Evolutionary conservation across 2,329 filamentous ascomycete species (phyloP).

Genomic region (Aspergillus amoenus): DNA sequence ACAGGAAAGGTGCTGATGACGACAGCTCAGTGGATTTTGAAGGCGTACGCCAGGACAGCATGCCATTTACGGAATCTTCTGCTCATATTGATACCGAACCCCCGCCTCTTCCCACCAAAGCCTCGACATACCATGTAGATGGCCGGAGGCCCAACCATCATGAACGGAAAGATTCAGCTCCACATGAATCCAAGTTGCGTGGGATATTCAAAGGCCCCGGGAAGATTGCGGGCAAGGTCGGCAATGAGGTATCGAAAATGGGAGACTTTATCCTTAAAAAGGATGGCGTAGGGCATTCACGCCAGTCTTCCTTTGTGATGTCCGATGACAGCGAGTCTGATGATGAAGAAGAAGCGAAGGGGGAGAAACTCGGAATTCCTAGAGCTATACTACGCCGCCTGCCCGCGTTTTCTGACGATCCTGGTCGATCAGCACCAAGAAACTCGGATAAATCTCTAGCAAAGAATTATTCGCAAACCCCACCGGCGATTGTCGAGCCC

Average conservation of each 20-base stretch:
- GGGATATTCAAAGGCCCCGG: slow-evolving; percentile 73
- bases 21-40: slow-evolving; percentile 21
- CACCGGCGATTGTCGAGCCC: slow-evolving; percentile 55
- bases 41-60: slow-evolving; percentile 15
- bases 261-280: slow-evolving; percentile 61
- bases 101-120: slow-evolving; percentile 28
- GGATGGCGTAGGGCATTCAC: slow-evolving; percentile 48
- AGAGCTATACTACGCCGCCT: slow-evolving; percentile 31
- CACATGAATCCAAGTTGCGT: slow-evolving; percentile 61
- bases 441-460: slow-evolving; percentile 35
- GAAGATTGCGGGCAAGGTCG: slow-evolving; percentile 70
- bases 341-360: slow-evolving; percentile 35
- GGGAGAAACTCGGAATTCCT: slow-evolving; percentile 29
- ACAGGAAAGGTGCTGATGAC: slow-evolving; percentile 37
- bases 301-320: slow-evolving; percentile 43
- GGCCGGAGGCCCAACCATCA: slow-evolving; percentile 23
- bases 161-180: slow-evolving; percentile 26
- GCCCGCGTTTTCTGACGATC: slow-evolving; percentile 37
- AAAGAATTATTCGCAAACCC: slow-evolving; percentile 44
- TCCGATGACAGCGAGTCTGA: slow-evolving; percentile 52
- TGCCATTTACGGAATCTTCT: slow-evolving; percentile 14
- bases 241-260: slow-evolving; percentile 62
- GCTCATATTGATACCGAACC: slow-evolving; percentile 26
- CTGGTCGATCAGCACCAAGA: slow-evolving; percentile 29
- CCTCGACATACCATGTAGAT: slow-evolving; percentile 25